Evolutionary conservation across 1,284 basidiomycete genomes (phyloP), one percentile per base, ranked within the genome.

Genomic region (Ustilago hordei): DNA sequence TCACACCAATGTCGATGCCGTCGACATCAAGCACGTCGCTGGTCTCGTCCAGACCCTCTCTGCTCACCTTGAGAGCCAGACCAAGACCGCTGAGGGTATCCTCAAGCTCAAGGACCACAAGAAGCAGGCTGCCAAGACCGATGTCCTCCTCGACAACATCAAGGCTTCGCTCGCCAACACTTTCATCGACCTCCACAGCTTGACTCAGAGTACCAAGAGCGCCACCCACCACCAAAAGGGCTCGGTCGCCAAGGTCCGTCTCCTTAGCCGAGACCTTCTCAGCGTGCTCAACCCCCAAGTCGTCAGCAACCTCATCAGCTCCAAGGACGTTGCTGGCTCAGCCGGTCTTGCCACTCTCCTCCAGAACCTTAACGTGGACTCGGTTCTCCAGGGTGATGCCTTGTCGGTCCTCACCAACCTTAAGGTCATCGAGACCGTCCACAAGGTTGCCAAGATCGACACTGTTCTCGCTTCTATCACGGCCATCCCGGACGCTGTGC

Each of bases 11-110:
- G 60, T 64, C 47, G 50, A 34, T 11, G 13, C 28, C 0, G 61
- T 65, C 23, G 52, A 69, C 39, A 55, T 75, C 60, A 75, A 69
- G 67, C 53, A 60, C 43, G 60, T 68, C 13, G 72, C 72, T 31
- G 35, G 55, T n/a, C 34, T 61, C 41, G 59, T 75, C 36, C 72
- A 75, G 52, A 65, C 58, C 13, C 63, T 75, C 19, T 65, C 72
- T 7, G 66, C 72, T 32, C 48, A 53, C 32, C 62, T 75, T 41
- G 67, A 75, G 48, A 13, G n/a, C 31, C 53, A 69, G 32, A 56
- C 23, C 50, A 34, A 60, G 38, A 32, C 17, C 8, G 66, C 72
- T 15, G 60, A 61, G 39, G 31, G 15, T 8, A 59, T 66, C 28
- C 45, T 65, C 55, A 60, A 60, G 57, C 35, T 50, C 48, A 60